Evolutionary conservation across 139 green algal species (phyloP), one percentile per base, ranked within the genome.

Genomic region (Prasinococcaceae sp.): DNA sequence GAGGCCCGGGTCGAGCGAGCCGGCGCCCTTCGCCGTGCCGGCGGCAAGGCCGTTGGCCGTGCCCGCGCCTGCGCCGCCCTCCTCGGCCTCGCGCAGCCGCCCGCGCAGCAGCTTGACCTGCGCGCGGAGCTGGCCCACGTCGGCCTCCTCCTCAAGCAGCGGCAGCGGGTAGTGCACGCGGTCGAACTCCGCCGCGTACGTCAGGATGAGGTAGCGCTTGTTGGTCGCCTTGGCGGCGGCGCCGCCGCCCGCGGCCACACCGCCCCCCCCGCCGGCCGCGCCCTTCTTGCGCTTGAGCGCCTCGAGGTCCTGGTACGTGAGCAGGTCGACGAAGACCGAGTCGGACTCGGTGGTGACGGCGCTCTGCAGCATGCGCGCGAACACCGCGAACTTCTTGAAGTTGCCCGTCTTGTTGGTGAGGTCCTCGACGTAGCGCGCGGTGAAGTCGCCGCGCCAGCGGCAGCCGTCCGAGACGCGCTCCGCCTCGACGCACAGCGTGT

Each of bases 131-230:
- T n/a, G n/a, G n/a, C n/a, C n/a, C n/a, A n/a, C n/a, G 52, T 86
- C 78, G 1, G 79, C 78, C 5, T 68, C 30, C 45, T 92, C 78
- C 27, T 72, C 80, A 4, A 72, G 39, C 33, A 94, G 72, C 2
- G 84, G 84, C 47, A 94, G 65, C 0, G 84, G 84, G 60, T 92
- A 94, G 58, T 92, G 84, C 46, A 92, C 83, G 4, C 80, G 19
- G 58, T 94, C 84, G 65, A 89, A 94, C 67, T 94, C 84, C 2
- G 78, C 80, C 6, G 79, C 70, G 33, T 92, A 92, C 0, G 84
- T 92, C 10, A 94, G 70, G 41, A 94, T 94, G 20, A 94, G 72
- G 71, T 94, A 94, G 22, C 84, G 69, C 50, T 92, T 92, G 70
- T 81, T 87, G 51, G 61, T 74, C 14, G 9, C 8, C 27, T 12